Base-by-base conservation (phyloP, 225 moss, liverwort and hornwort genomes). In the Pseudoscleropodium purum region DNA sequence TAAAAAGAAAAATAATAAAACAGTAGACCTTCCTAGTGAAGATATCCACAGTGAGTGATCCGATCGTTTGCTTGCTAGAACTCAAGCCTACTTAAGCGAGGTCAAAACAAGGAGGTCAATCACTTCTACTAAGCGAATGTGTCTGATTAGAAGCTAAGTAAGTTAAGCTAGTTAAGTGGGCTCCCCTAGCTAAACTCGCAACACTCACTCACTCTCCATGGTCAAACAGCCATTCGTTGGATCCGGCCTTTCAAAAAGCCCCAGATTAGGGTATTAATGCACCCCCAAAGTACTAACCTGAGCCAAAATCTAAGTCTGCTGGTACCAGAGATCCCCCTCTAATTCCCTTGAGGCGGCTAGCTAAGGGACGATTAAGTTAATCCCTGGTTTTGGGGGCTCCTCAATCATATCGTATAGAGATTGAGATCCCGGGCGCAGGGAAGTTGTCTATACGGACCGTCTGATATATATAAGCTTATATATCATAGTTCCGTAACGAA, bases 361-460 rank as follows among this genome's bases (percentile, higher is more conserved):
- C 68, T 54, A 79, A 89, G 79, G 79, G 54, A 90, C 74, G 72
- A 81, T 86, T 73, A 88, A 63, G 83, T 33, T 75, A 73, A 81
- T 90, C 92, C 88, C 88, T 78, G 92, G 82, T 90, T 88, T 86
- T 77, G 78, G 90, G 88, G 90, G 90, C 90, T 86, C 88, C 88
- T 79, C 78, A 90, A 83, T 90, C 90, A 86, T 90, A 90, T 88
- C 90, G 9, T 51, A 86, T 59, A 23, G 20, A 79, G 79, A 88
- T 90, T 33, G 49, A 86, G 79, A 88, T 92, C 92, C 90, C 87
- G 68, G 69, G 45, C 23, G 31, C 68, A 85, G 89, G 89, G 89
- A 52, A 39, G 12, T 4, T 12, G 54, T 36, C 74, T 52, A 88
- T 88, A 88, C 88, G 88, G 88, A 25, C 59, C 25, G 62, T 75